Evolutionary conservation across 2,329 filamentous ascomycete genomes (phyloP).

Genomic region (Diplodia mutila): DNA sequence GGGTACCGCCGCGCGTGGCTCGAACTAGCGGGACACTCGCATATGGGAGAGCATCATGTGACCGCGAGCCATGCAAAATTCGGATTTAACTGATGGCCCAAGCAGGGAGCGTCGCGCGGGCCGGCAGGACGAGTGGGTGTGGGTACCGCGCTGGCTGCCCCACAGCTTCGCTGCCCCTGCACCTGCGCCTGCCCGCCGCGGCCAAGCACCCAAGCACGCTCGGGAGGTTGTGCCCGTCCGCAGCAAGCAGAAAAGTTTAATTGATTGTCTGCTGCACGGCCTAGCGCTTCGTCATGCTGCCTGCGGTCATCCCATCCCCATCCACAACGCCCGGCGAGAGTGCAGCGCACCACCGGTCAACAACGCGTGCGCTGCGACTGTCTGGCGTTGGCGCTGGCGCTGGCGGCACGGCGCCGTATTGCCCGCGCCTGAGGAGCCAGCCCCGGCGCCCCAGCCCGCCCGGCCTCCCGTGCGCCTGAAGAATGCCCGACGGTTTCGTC

Average conservation of each 20-base stretch:
- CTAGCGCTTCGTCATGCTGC: conserved; percentile 25
- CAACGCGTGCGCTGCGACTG: background rate
- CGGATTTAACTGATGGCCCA: background rate
- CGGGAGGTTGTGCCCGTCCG: conserved; percentile 26
- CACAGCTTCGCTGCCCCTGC: background rate
- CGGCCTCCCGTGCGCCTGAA: conserved; percentile 12
- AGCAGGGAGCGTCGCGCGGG: conserved; percentile 16
- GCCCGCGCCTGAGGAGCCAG: conserved; percentile 20
- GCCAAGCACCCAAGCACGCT: conserved; percentile 21
- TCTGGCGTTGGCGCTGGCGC: background rate
- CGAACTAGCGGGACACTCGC: conserved; percentile 23
- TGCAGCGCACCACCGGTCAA: background rate
- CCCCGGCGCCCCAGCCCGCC: conserved; percentile 21
- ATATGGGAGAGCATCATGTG: conserved; percentile 28
- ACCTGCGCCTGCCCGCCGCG: conserved; percentile 9
- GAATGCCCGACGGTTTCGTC: conserved; percentile 22
- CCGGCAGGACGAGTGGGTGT: background rate
- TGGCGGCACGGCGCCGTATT: conserved; percentile 7
- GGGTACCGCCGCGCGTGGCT: conserved; percentile 18
- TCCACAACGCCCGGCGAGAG: conserved; percentile 4
- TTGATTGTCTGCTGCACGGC: conserved; percentile 22
- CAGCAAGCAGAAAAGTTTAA: conserved; percentile 26
- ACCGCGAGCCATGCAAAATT: conserved; percentile 13
- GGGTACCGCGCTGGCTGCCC: background rate
- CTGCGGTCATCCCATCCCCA: conserved; percentile 19